Conservation (phyloP, 73 alveolate species). For the Tetrahymena malaccensis region DNA sequence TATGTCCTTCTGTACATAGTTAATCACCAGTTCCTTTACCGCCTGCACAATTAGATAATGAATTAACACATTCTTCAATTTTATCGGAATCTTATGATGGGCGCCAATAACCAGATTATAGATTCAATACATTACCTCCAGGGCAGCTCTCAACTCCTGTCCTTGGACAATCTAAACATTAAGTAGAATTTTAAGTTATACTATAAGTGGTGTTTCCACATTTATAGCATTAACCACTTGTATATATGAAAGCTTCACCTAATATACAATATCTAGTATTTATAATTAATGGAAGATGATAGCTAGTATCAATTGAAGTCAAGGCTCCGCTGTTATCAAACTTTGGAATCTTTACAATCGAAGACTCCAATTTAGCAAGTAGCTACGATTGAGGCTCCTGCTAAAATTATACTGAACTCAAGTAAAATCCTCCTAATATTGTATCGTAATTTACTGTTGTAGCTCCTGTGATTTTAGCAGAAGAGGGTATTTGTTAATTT, state of each 20-base stretch:
- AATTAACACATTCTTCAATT: constrained; percentile 3
- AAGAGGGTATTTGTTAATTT: background rate
- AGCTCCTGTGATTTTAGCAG: background rate
- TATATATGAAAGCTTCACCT: background rate
- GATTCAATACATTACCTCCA: background rate
- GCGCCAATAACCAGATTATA: constrained; percentile 30
- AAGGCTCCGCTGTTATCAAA: background rate
- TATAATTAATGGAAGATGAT: background rate
- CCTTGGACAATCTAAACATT: background rate
- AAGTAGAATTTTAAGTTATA: background rate
- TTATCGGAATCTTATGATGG: constrained; percentile 1
- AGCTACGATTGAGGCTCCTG: background rate
- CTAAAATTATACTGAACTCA: background rate
- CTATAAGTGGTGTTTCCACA: background rate
- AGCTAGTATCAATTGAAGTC: background rate
- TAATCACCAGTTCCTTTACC: constrained; percentile 24
- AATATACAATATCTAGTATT: background rate
- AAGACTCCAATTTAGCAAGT: background rate
- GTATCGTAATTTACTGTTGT: background rate
- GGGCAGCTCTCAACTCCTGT: background rate
- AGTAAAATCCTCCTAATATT: background rate
- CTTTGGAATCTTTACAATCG: background rate
- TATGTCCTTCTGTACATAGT: constrained; percentile 26
- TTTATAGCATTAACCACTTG: background rate
- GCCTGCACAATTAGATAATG: constrained; percentile 3